Conservation (phyloP, 768 basidiomycete genomes). For the Mrakia gelida region DNA sequence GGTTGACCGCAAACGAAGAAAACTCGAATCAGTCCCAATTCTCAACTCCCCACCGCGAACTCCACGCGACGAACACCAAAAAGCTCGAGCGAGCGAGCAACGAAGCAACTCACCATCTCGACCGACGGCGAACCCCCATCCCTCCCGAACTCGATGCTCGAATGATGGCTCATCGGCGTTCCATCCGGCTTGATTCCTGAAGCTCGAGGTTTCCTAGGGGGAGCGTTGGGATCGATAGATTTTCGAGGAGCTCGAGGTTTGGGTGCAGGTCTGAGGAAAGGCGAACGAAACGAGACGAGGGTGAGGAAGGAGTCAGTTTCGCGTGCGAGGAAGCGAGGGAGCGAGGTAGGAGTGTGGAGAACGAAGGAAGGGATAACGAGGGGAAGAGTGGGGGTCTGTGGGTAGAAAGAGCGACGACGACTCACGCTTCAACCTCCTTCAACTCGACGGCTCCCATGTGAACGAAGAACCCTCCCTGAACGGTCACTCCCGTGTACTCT, state of each 20-base stretch:
- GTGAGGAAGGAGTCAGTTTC: background rate
- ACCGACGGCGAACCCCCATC: background rate
- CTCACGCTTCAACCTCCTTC: conserved; percentile 56
- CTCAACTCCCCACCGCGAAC: background rate
- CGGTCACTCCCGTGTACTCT: conserved; percentile 83
- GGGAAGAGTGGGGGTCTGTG: background rate
- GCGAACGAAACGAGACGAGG: background rate
- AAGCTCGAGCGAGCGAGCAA: too few species aligned
- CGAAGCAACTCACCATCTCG: conserved; percentile 2
- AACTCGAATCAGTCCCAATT: background rate
- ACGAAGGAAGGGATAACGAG: background rate
- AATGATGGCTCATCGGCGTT: conserved; percentile 1
- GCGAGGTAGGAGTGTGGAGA: background rate
- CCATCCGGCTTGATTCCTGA: conserved; percentile 7
- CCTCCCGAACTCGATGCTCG: background rate
- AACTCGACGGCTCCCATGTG: conserved; percentile 81
- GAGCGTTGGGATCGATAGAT: background rate
- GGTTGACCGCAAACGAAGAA: background rate
- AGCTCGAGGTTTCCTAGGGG: background rate
- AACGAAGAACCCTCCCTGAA: conserved; percentile 77
- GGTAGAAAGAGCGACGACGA: background rate
- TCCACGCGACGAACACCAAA: background rate
- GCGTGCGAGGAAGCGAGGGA: background rate
- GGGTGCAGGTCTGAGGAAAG: background rate
- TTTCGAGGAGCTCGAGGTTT: conserved; percentile 1